Evolutionary conservation across 192 early-diverging fungal genomes (phyloP).

Genomic region (Borealophlyctis nickersoniae): DNA sequence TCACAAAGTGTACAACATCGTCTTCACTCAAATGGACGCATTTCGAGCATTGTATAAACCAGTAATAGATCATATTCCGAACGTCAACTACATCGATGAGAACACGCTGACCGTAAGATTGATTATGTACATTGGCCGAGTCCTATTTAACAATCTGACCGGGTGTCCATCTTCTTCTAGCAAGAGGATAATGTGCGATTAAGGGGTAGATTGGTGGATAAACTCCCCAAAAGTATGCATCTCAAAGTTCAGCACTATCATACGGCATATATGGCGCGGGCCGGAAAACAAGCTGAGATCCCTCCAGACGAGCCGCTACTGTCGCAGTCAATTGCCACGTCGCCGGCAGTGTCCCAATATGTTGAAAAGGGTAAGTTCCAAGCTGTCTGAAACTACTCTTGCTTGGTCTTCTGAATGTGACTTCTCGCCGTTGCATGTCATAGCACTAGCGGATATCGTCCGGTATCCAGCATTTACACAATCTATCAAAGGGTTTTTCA

Average conservation of each 20-base stretch:
- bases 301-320: constrained; percentile 31
- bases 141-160: background rate
- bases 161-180: constrained; percentile 6
- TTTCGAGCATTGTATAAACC: constrained; percentile 51
- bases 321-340: constrained; percentile 41
- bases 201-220: constrained; percentile 68
- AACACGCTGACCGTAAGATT: background rate
- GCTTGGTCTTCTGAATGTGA: background rate
- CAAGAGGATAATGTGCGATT: constrained; percentile 43
- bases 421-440: constrained; percentile 16
- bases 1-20: constrained; percentile 92
- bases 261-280: constrained; percentile 30
- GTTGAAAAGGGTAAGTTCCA: constrained; percentile 44
- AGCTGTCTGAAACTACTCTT: constrained; percentile 30
- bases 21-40: constrained; percentile 67
- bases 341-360: constrained; percentile 31
- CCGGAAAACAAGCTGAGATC: constrained; percentile 37
- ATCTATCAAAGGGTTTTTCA: constrained; percentile 86
- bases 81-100: constrained; percentile 28
- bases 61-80: constrained; percentile 43
- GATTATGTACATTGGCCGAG: background rate
- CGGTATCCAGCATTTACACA: constrained; percentile 82
- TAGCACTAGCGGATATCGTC: constrained; percentile 65
- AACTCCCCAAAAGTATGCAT: constrained; percentile 77
- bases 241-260: constrained; percentile 35